A percentile compares a stretch with the other conserved stretches of the same genome.
Evolutionary conservation across 2,329 filamentous ascomycete genomes (phyloP).

Genomic region (Aspergillus tanneri): DNA sequence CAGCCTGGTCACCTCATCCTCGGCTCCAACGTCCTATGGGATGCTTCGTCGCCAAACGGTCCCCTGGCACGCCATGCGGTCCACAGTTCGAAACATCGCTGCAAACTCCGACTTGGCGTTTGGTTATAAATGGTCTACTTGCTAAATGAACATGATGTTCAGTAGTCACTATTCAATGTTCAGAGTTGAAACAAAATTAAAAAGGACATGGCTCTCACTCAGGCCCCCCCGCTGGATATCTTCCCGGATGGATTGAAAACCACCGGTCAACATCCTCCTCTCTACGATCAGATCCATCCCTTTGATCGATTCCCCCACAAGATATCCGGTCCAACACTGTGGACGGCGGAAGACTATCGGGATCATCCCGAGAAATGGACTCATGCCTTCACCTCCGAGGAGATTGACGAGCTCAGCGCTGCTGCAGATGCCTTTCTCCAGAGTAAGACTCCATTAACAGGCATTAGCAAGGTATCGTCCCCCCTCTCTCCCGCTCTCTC

Average conservation of each 20-base stretch:
- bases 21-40: conserved; percentile 17
- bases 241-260: conserved; percentile 68
- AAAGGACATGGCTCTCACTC: conserved; percentile 34
- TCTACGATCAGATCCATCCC: conserved; percentile 63
- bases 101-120: not conserved
- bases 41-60: not conserved
- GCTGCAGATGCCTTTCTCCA: conserved; percentile 69
- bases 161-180: not conserved
- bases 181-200: too few relatives aligned
- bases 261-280: conserved; percentile 69
- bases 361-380: conserved; percentile 68
- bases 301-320: conserved; percentile 70
- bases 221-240: conserved; percentile 44
- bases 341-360: conserved; percentile 65
- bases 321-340: conserved; percentile 71
- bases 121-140: too few relatives aligned
- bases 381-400: conserved; percentile 64
- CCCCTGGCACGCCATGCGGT: conserved; percentile 32
- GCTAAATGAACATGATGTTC: too few relatives aligned
- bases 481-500: not conserved
- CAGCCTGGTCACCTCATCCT: conserved; percentile 10
- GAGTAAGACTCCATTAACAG: conserved; percentile 65
- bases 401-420: conserved; percentile 65
- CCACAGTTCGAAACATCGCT: conserved; percentile 25
- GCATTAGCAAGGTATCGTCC: conserved; percentile 59